Conservation (phyloP, 2,329 filamentous ascomycete species). For the Phyllosticta paracitricarpa region DNA sequence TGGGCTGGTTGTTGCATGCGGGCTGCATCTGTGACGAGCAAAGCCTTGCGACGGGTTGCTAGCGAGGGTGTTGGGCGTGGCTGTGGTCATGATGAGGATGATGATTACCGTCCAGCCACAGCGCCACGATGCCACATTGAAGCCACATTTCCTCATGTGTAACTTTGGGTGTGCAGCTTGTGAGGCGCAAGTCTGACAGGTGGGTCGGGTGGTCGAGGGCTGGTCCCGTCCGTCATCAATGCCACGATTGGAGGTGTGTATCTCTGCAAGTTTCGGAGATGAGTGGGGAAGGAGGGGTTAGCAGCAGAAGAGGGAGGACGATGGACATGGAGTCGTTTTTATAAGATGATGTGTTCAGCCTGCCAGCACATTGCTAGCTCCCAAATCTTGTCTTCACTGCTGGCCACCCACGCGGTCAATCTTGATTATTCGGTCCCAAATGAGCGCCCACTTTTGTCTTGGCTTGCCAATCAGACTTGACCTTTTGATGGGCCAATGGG, state of each 20-base stretch:
- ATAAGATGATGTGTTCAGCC: not conserved
- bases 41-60: not conserved
- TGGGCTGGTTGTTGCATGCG: not conserved
- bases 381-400: not conserved
- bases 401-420: not conserved
- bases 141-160: not conserved
- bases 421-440: not conserved
- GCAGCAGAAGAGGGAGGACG: not conserved
- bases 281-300: not conserved
- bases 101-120: not conserved
- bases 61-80: not conserved
- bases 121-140: not conserved
- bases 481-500: not conserved
- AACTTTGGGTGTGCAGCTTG: not conserved
- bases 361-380: not conserved
- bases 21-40: not conserved
- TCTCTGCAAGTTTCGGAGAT: not conserved
- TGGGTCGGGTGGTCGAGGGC: not conserved
- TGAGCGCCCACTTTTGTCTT: not conserved
- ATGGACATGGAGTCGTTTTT: not conserved
- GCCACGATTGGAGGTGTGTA: not conserved
- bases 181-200: not conserved
- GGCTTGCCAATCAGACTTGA: not conserved
- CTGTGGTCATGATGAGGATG: not conserved
- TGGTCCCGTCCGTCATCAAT: not conserved